A percentile compares a stretch with the other conserved stretches of the same genome.
Evolutionary conservation across 1,284 basidiomycete genomes (phyloP).

Genomic region (Takashimella koratensis): DNA sequence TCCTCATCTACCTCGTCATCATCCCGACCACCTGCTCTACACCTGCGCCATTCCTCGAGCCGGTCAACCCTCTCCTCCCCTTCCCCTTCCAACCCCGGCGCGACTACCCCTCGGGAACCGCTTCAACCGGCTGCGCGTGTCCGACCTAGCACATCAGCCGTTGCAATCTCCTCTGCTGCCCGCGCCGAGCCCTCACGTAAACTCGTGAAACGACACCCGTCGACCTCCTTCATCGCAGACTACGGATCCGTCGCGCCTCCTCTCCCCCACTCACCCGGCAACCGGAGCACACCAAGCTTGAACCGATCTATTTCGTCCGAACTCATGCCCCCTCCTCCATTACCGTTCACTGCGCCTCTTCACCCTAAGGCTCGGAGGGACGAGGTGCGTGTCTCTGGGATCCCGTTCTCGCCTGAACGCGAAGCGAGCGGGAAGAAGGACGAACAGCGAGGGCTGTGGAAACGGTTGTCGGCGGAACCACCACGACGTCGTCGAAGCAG

Average conservation of each 20-base stretch:
- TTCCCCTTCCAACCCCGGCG: slow-evolving; percentile 8
- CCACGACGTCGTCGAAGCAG: slow-evolving; percentile 22
- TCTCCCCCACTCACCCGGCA: slow-evolving; percentile 2
- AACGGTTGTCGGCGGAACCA: slow-evolving; percentile 27
- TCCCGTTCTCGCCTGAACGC: slow-evolving; percentile 26
- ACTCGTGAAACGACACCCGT: slow-evolving; percentile 31
- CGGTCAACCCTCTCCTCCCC: slow-evolving; percentile 3
- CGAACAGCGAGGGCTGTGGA: slow-evolving; percentile 30
- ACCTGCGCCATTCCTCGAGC: slow-evolving; percentile 2
- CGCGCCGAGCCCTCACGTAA: not conserved
- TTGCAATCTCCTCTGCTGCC: not conserved
- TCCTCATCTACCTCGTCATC: slow-evolving; percentile 11
- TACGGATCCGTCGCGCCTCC: slow-evolving; percentile 11
- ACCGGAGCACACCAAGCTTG: slow-evolving; percentile 14
- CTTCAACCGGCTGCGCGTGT: not conserved
- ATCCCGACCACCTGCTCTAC: slow-evolving; percentile 6
- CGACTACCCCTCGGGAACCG: slow-evolving; percentile 1
- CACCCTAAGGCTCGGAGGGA: not conserved
- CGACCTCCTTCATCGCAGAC: slow-evolving; percentile 23
- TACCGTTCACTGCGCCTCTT: slow-evolving; percentile 7
- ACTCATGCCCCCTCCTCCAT: slow-evolving; percentile 33
- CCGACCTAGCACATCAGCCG: not conserved
- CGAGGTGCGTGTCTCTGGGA: slow-evolving; percentile 15
- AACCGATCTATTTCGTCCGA: slow-evolving; percentile 8
- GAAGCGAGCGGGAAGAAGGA: slow-evolving; percentile 15